Evolutionary conservation across 164 flowering plant genomes (phyloP).

Genomic region (Aristolochia californica): DNA sequence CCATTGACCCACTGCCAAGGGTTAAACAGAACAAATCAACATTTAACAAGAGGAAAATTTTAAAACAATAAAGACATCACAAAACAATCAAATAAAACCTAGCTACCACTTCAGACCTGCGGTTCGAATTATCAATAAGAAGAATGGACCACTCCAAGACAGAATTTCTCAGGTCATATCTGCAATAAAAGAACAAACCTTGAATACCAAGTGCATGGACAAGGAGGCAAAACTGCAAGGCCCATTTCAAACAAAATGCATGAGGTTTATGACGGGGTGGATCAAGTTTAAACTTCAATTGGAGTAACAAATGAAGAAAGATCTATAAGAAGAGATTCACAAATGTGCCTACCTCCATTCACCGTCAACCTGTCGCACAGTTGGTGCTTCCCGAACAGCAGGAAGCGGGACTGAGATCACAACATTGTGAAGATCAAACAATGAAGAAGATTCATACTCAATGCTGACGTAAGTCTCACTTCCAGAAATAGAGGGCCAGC

Average conservation of each 20-base stretch:
- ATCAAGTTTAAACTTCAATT: no score
- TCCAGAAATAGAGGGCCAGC: slow-evolving; percentile 99
- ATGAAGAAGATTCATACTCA: slow-evolving; percentile 84
- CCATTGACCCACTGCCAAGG: slow-evolving; percentile 87
- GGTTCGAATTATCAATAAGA: slow-evolving; percentile 80
- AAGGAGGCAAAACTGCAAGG: no score
- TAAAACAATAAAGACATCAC: no score
- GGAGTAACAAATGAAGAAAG: no score
- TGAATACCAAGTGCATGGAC: slow-evolving; percentile 3
- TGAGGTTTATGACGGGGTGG: no score
- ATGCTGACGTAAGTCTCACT: slow-evolving; percentile 91
- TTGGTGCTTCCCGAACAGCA: slow-evolving; percentile 86
- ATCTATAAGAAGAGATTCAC: no score
- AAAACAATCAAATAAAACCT: neutral
- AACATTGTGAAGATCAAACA: slow-evolving; percentile 88
- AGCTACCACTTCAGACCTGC: slow-evolving; percentile 56
- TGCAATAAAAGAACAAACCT: slow-evolving; percentile 18
- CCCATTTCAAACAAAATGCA: no score
- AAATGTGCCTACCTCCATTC: slow-evolving; percentile 71
- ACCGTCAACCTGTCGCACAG: slow-evolving; percentile 87
- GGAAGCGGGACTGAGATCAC: slow-evolving; percentile 91
- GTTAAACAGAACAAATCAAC: slow-evolving; percentile 1
- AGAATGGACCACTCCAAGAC: slow-evolving; percentile 88
- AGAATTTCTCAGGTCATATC: slow-evolving; percentile 78
- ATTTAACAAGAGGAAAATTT: neutral